Conservation (phyloP, 2,329 filamentous ascomycete species). For the Penicillium italicum region DNA sequence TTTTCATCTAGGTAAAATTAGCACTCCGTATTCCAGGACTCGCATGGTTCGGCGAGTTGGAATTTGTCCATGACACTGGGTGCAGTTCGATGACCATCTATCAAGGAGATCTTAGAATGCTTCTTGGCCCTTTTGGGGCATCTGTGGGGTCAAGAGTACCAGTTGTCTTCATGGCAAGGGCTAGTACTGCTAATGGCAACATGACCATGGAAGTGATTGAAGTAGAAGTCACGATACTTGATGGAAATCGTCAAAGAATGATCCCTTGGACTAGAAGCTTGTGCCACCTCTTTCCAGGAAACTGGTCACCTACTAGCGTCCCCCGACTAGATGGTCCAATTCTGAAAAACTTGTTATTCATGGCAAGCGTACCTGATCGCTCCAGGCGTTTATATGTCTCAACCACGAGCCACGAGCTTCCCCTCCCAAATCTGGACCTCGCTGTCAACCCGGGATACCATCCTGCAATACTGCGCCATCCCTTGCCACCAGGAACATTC, state of each 20-base stretch:
- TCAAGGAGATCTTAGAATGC: not conserved
- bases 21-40: not conserved
- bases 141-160: not conserved
- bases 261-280: not conserved
- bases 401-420: not conserved
- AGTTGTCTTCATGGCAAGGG: not conserved
- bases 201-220: not conserved
- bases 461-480: not conserved
- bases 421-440: not conserved
- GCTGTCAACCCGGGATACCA: not conserved
- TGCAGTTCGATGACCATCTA: not conserved
- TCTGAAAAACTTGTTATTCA: not conserved
- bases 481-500: not conserved
- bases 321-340: not conserved
- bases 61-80: not conserved
- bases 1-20: not conserved
- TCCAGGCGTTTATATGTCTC: not conserved
- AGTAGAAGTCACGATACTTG: not conserved
- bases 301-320: not conserved
- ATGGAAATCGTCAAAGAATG: not conserved
- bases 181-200: not conserved
- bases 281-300: not conserved
- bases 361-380: not conserved
- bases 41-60: not conserved
- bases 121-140: not conserved